Evolutionary conservation across 1,284 basidiomycete species (phyloP).

Genomic region (Melampsora larici-populina): DNA sequence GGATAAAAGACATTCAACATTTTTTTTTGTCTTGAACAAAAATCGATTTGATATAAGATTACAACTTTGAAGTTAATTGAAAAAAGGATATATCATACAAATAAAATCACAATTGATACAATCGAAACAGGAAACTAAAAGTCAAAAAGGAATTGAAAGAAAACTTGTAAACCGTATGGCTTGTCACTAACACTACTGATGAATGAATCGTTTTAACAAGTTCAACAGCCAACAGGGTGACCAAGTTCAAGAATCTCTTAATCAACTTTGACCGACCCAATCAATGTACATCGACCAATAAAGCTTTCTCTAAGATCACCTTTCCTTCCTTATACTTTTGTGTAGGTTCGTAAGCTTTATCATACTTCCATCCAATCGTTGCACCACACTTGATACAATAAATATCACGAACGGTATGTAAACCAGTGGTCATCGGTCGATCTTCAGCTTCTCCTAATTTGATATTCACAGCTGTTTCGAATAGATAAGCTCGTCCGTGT

Average conservation of each 20-base stretch:
- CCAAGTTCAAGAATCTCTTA: neutral
- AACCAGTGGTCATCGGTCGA: constrained; percentile 91
- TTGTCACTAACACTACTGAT: no score
- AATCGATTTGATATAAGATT: no score
- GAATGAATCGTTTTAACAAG: no score
- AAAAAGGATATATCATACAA: no score
- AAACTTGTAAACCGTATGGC: no score
- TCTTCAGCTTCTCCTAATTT: constrained; percentile 81
- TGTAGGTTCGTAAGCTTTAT: constrained; percentile 76
- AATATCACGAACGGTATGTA: constrained; percentile 92
- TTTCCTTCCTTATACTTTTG: constrained; percentile 99
- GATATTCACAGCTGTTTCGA: constrained; percentile 85
- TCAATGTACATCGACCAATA: constrained; percentile 60
- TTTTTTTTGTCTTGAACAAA: no score
- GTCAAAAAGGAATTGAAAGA: no score
- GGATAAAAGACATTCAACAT: no score
- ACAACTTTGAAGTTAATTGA: no score
- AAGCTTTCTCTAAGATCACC: constrained; percentile 89
- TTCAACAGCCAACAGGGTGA: no score
- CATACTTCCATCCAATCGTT: constrained; percentile 95
- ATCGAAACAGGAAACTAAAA: no score
- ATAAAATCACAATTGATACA: no score
- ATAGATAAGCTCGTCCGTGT: constrained; percentile 89
- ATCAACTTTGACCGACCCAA: neutral
- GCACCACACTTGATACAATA: constrained; percentile 82